Percentiles rank a stretch among this genome's conserved stretches.
Evolutionary conservation across 2,329 filamentous ascomycete species (phyloP).

Genomic region (Ascochyta viciae-villosae): DNA sequence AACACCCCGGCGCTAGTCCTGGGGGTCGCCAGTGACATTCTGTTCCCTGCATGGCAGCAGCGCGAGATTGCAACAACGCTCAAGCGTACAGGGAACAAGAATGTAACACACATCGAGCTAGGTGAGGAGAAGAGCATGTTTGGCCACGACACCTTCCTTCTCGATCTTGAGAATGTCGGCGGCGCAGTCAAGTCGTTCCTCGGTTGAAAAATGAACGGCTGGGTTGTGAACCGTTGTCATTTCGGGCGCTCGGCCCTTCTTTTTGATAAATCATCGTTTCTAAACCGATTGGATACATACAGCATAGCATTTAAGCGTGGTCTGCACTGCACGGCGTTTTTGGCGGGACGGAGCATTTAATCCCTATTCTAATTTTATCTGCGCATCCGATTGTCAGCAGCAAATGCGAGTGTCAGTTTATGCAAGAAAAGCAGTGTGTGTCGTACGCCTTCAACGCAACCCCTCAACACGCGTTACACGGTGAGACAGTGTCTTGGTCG

Average conservation of each 20-base stretch:
- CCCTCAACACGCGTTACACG: not conserved
- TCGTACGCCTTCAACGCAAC: not conserved
- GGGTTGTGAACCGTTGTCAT: constrained; percentile 1
- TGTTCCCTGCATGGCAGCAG: constrained; percentile 99
- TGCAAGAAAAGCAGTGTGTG: not conserved
- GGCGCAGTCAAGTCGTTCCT: constrained; percentile 83
- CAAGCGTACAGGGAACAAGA: constrained; percentile 75
- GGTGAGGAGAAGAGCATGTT: constrained; percentile 95
- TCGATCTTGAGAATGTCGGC: constrained; percentile 91
- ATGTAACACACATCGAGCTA: constrained; percentile 86
- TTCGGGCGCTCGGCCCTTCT: constrained; percentile 6
- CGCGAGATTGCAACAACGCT: constrained; percentile 89
- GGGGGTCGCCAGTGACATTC: constrained; percentile 92
- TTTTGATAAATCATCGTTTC: not conserved
- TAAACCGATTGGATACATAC: constrained; percentile 1
- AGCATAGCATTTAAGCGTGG: constrained; percentile 20
- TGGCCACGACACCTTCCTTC: constrained; percentile 93
- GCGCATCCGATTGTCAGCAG: not conserved
- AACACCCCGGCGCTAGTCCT: constrained; percentile 86
- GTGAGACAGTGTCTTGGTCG: not conserved
- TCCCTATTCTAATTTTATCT: constrained; percentile 9
- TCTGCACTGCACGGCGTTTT: constrained; percentile 38
- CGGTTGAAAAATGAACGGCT: constrained; percentile 52
- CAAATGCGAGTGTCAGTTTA: not conserved
- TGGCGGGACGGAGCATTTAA: not conserved